Base-by-base conservation (phyloP, 2,329 filamentous ascomycete species). In the Stachybotrys chartarum region DNA sequence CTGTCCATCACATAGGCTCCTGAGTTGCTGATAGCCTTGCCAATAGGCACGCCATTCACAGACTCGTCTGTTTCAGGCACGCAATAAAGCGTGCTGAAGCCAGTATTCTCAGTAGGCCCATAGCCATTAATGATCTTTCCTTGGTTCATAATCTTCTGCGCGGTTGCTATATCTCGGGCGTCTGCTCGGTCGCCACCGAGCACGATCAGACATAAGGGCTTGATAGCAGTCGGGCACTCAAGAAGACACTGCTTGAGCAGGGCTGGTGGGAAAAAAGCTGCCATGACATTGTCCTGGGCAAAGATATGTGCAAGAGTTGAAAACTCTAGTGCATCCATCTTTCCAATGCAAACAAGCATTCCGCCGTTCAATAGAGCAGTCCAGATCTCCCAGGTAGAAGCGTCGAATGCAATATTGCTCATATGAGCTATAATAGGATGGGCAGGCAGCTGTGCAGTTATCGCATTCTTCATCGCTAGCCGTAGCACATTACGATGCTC, bases 1-100 rank as follows among this genome's bases (percentile, higher is more conserved):
- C 51, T 31, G 51, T 67, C 64, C 63, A 67, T 62, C 10, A 67
- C 54, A 32, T 59, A 58, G 2, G 61, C 59, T 0, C 59, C 61
- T 0, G 63, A 64, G 54, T 63, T 60, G 54, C 48, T 55, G 46
- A 64, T 45, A 3, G 60, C 52, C 16, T 53, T 50, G 5, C 63
- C 63, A 17, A 64, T 62, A 3, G 63, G 60, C 0, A 63, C 57
- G 6, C 61, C 59, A 32, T 59, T 59, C 44, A 30, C 46, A 16
- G 53, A 54, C 1, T 24, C 11, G 12, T 62, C 57, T 0, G 54
- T 54, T 5, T 54, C 46, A 1, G 35, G 18, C 2, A 56, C 10
- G 7, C 30, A 18, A 30, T 58, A 60, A 4, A 50, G 11, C 0
- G 56, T 56, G 30, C 60, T 60, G 1, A 54, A 30, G 7, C 54